phyloP scores from a whole-genome alignment of 139 green algal genomes.

The Chlorella sp. region DNA sequence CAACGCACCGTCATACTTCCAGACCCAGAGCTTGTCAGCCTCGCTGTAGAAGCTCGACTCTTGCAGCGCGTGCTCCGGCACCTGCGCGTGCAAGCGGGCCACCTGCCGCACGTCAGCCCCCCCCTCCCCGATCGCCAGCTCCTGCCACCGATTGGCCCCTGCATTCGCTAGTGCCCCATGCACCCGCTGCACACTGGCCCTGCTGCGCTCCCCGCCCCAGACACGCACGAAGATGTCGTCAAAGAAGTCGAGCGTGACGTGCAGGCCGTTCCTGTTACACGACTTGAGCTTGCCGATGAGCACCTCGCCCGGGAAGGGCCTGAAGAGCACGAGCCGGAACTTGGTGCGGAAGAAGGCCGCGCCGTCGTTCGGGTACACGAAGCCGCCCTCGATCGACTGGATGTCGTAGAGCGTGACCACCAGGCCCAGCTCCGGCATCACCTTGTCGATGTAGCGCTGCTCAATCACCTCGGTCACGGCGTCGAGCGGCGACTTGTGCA shows the following conservation, averaged over 20 bases:
- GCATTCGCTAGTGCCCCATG: constrained; percentile 60
- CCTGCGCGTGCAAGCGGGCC: too few species aligned
- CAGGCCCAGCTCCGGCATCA: constrained; percentile 70
- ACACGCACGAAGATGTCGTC: constrained; percentile 81
- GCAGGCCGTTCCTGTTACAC: constrained; percentile 53
- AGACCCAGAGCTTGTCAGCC: constrained; percentile 66
- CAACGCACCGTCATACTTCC: constrained; percentile 59
- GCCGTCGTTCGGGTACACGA: constrained; percentile 74
- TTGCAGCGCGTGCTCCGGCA: constrained; percentile 13
- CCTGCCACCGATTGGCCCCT: constrained; percentile 7
- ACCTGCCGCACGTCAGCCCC: background rate
- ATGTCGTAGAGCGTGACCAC: constrained; percentile 87
- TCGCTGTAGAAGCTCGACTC: constrained; percentile 62
- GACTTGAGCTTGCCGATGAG: constrained; percentile 68
- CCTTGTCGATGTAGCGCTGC: constrained; percentile 68
- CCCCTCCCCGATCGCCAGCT: too few species aligned
- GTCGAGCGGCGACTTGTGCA: constrained; percentile 50
- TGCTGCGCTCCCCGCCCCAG: too few species aligned
- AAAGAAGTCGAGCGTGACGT: constrained; percentile 86
- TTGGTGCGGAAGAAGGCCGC: constrained; percentile 27
- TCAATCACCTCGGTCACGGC: constrained; percentile 70
- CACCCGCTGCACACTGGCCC: too few species aligned
- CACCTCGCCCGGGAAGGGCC: constrained; percentile 81
- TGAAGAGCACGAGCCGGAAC: constrained; percentile 86
- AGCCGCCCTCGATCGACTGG: constrained; percentile 65